Evolutionary conservation across 148 eudicot genomes (phyloP).

Genomic region (Cornus controversa): DNA sequence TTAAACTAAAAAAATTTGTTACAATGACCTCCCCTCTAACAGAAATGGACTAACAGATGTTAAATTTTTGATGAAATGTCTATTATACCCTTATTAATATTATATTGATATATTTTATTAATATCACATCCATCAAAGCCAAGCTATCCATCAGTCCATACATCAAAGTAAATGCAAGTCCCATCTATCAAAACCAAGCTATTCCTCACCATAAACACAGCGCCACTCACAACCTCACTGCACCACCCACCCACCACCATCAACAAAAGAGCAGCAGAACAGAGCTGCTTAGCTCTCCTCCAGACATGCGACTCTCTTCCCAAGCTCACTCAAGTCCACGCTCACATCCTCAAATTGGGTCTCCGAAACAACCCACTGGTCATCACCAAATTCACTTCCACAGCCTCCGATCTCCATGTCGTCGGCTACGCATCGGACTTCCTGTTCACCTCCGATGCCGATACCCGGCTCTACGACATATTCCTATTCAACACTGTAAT

Average conservation of each 20-base stretch:
- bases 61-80: too few relatives aligned
- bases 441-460: constrained; percentile 36
- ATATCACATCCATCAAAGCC: too few relatives aligned
- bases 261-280: constrained; percentile 45
- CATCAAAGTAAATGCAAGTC: constrained; percentile 5
- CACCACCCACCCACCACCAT: constrained; percentile 3
- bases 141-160: too few relatives aligned
- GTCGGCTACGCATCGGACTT: constrained; percentile 41
- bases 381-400: constrained; percentile 61
- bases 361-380: constrained; percentile 56
- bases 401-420: constrained; percentile 38
- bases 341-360: constrained; percentile 54
- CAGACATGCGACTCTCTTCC: constrained; percentile 37
- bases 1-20: too few relatives aligned
- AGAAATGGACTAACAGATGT: too few relatives aligned
- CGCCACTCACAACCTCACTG: background rate
- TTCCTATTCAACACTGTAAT: constrained; percentile 63
- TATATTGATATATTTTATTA: too few relatives aligned
- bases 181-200: background rate
- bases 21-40: too few relatives aligned
- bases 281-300: constrained; percentile 45
- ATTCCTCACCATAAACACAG: constrained; percentile 1
- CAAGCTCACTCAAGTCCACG: constrained; percentile 45
- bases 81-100: too few relatives aligned
- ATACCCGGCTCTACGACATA: constrained; percentile 38